phyloP scores from a whole-genome alignment of 257 asterid genomes.

The Ocimum tenuiflorum region DNA sequence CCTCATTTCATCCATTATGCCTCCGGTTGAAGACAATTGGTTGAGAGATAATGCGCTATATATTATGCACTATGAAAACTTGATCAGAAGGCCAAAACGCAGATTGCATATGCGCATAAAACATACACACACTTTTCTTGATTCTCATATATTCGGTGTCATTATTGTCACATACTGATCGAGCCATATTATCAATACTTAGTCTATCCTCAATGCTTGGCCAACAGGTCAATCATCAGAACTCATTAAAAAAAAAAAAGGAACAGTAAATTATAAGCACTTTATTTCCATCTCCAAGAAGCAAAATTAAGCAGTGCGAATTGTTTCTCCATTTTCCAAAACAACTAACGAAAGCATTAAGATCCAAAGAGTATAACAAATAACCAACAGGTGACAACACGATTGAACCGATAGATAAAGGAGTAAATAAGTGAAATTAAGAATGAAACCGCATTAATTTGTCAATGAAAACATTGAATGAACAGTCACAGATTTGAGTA shows the following conservation, averaged over 20 bases:
- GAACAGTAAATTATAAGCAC: background rate
- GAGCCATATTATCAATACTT: too few relatives aligned
- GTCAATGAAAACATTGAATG: background rate
- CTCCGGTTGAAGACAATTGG: too few relatives aligned
- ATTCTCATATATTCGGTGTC: background rate
- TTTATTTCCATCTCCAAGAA: background rate
- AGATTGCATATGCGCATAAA: background rate
- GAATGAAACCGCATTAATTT: background rate
- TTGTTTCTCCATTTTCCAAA: background rate
- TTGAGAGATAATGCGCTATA: background rate
- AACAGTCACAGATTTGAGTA: background rate
- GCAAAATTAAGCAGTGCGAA: background rate
- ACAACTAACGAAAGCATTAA: background rate
- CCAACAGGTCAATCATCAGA: background rate
- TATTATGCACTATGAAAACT: background rate
- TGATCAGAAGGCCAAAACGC: background rate
- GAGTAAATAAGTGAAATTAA: background rate
- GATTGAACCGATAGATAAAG: background rate
- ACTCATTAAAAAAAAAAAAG: background rate
- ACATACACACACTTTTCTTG: background rate
- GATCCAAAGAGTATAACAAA: background rate
- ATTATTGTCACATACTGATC: background rate
- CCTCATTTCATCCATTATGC: conserved; percentile 62
- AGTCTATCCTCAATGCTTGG: too few relatives aligned
- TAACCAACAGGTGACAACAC: background rate